Percentiles rank a stretch among this genome's conserved stretches.
Evolutionary conservation across 2,329 filamentous ascomycete species (phyloP).

Genomic region (Neoarthrinium moseri): DNA sequence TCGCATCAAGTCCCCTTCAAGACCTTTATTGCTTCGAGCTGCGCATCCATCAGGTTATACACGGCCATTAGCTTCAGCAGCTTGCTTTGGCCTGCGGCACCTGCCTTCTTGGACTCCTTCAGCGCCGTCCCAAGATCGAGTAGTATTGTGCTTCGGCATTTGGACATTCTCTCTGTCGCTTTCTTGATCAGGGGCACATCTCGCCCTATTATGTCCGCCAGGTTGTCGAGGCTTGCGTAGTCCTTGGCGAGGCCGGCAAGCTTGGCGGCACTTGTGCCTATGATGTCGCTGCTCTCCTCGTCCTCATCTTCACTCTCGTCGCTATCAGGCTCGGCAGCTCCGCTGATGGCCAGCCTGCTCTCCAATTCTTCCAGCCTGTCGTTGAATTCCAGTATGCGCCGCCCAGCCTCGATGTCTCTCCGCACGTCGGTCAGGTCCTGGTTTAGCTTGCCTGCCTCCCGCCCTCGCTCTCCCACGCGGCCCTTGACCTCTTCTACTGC

Average conservation of each 20-base stretch:
- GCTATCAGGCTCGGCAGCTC: slow-evolving; percentile 25
- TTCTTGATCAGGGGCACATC: slow-evolving; percentile 50
- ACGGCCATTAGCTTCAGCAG: slow-evolving; percentile 52
- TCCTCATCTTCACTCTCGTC: slow-evolving; percentile 35
- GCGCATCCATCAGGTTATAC: slow-evolving; percentile 52
- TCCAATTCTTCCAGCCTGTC: slow-evolving; percentile 64
- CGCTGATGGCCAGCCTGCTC: slow-evolving; percentile 56
- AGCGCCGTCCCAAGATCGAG: slow-evolving; percentile 52
- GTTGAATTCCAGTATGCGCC: slow-evolving; percentile 66
- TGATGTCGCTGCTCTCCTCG: slow-evolving; percentile 29
- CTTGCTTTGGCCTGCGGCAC: slow-evolving; percentile 39
- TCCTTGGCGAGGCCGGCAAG: slow-evolving; percentile 45
- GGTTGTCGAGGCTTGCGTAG: slow-evolving; percentile 38
- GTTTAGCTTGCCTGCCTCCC: slow-evolving; percentile 62
- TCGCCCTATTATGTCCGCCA: slow-evolving; percentile 45
- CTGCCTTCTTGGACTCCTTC: slow-evolving; percentile 41
- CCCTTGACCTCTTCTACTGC: slow-evolving; percentile 74
- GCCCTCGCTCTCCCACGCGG: slow-evolving; percentile 61
- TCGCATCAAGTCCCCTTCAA: slow-evolving; percentile 41
- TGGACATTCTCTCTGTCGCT: slow-evolving; percentile 48
- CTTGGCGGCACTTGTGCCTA: slow-evolving; percentile 46
- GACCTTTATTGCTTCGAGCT: slow-evolving; percentile 50
- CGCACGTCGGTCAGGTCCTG: slow-evolving; percentile 66
- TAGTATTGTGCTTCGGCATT: slow-evolving; percentile 56
- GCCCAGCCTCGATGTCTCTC: slow-evolving; percentile 58